phyloP scores from a whole-genome alignment of 306 rosid species.

The Arachis hypogaea region DNA sequence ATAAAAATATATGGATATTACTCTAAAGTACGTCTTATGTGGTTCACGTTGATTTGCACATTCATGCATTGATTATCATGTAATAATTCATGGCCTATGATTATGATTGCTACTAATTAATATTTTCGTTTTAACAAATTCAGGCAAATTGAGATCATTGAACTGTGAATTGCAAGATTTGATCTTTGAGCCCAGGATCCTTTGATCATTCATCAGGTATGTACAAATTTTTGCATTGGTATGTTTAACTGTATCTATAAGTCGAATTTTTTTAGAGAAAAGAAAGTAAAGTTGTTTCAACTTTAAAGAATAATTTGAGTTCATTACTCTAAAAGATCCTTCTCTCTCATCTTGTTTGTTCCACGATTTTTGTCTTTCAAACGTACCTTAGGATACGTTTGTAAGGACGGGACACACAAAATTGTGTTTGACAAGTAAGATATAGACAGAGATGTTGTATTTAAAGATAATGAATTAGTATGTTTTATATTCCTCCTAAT shows the following conservation, averaged over 20 bases:
- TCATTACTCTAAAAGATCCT: too few species aligned
- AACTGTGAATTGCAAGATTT: slow-evolving; percentile 15
- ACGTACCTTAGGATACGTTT: too few species aligned
- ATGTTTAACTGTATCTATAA: neutral
- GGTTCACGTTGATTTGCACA: slow-evolving; percentile 33
- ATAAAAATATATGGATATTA: neutral
- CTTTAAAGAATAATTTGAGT: slow-evolving; percentile 18
- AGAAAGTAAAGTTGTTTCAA: neutral
- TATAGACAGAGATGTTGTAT: too few species aligned
- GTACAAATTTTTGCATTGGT: slow-evolving; percentile 7
- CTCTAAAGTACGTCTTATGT: slow-evolving; percentile 17
- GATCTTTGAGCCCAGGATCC: neutral
- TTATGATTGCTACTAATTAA: neutral
- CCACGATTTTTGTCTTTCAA: too few species aligned
- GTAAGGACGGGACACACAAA: too few species aligned
- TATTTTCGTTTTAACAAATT: neutral
- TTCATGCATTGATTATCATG: slow-evolving; percentile 30
- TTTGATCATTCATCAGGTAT: slow-evolving; percentile 27
- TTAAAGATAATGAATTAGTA: too few species aligned
- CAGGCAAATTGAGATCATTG: slow-evolving; percentile 6
- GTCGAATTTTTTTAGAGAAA: too few species aligned
- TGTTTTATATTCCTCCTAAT: too few species aligned
- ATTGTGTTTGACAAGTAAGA: too few species aligned
- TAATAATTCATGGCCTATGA: slow-evolving; percentile 12
- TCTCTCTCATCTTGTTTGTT: too few species aligned